Conservation (phyloP, 495 filamentous ascomycete species). For the Ascobolus immersus region DNA sequence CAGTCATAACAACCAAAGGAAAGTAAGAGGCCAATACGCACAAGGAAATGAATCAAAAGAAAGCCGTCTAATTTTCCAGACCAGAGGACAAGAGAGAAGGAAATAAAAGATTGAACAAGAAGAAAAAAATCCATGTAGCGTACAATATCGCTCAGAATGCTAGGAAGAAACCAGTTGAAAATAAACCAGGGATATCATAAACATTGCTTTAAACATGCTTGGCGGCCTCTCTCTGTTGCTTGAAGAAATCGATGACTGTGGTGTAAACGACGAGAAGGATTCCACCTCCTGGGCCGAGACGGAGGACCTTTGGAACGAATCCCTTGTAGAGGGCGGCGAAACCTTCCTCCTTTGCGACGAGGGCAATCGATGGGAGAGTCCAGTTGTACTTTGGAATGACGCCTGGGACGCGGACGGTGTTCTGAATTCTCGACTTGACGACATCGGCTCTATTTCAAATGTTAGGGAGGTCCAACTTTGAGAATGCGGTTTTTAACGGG, state of each 20-base stretch:
- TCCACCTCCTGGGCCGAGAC: conserved; percentile 58
- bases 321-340: conserved; percentile 88
- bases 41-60: too few relatives aligned
- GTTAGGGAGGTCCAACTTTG: conserved; percentile 2
- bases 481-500: too few relatives aligned
- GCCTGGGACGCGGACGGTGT: conserved; percentile 57
- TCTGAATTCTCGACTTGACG: conserved; percentile 93
- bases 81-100: too few relatives aligned
- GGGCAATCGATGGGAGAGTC: conserved; percentile 66
- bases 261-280: conserved; percentile 29
- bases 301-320: conserved; percentile 81
- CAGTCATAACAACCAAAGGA: too few relatives aligned
- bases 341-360: conserved; percentile 80
- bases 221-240: conserved; percentile 25
- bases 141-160: too few relatives aligned
- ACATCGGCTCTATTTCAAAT: conserved; percentile 45
- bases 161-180: too few relatives aligned
- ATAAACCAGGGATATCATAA: too few relatives aligned
- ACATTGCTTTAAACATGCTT: conserved; percentile 1
- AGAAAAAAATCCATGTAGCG: too few relatives aligned
- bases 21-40: too few relatives aligned
- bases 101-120: too few relatives aligned
- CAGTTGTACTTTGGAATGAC: conserved; percentile 84
- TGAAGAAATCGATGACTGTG: conserved; percentile 78
- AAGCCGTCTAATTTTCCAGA: too few relatives aligned